A percentile compares a stretch with the other conserved stretches of the same genome.
Conservation (phyloP, 2,329 filamentous ascomycete genomes). For the Exophiala alcalophila region DNA sequence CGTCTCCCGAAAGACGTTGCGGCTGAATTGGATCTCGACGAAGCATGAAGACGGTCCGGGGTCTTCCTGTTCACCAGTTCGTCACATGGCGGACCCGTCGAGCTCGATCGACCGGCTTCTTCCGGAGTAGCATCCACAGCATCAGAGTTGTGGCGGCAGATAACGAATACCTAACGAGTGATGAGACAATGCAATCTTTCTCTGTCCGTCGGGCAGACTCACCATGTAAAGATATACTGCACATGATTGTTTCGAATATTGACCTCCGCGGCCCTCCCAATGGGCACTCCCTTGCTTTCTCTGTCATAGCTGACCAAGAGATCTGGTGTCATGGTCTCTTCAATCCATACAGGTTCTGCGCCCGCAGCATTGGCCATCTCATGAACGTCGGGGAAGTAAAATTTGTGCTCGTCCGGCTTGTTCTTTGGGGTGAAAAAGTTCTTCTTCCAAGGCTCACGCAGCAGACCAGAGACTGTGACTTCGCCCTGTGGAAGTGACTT, state of each 20-base stretch:
- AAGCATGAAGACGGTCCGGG: constrained; percentile 7
- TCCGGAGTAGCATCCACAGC: constrained; percentile 93
- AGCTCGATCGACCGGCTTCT: constrained; percentile 70
- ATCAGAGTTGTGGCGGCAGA: constrained; percentile 84
- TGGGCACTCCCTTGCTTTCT: constrained; percentile 77
- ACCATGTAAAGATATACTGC: constrained; percentile 99
- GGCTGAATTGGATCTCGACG: constrained; percentile 69
- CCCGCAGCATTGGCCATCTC: constrained; percentile 84
- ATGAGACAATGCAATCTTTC: constrained; percentile 28
- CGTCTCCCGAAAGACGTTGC: constrained; percentile 78
- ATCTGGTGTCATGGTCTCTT: constrained; percentile 89
- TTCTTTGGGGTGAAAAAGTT: constrained; percentile 97
- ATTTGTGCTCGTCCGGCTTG: constrained; percentile 74
- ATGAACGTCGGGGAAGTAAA: constrained; percentile 90
- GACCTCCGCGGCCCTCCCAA: constrained; percentile 82
- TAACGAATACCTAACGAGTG: constrained; percentile 71
- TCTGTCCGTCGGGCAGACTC: constrained; percentile 38
- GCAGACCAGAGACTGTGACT: constrained; percentile 76
- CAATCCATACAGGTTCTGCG: constrained; percentile 88
- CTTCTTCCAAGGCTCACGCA: constrained; percentile 91
- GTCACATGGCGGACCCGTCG: constrained; percentile 73
- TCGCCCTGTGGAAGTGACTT: constrained; percentile 66
- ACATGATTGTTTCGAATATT: constrained; percentile 94
- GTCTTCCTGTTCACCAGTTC: constrained; percentile 59
- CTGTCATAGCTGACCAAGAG: constrained; percentile 72